Conservation (phyloP, 306 rosid species). For the Lathyrus aphaca region DNA sequence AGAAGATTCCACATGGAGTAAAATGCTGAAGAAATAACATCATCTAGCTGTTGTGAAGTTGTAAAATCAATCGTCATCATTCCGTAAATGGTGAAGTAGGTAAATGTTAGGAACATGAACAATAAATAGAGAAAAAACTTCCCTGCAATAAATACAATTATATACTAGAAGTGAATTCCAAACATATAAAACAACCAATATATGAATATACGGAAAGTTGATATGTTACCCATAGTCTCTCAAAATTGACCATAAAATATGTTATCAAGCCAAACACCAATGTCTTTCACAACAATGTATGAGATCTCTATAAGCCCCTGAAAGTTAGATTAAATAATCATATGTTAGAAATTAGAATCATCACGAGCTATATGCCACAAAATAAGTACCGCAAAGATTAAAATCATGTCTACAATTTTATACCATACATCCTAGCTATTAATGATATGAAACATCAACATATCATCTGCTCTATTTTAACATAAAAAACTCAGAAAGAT, state of each 20-base stretch:
- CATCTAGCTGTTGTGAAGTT: conserved; percentile 74
- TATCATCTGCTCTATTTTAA: no score
- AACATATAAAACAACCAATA: conserved; percentile 4
- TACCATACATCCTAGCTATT: no score
- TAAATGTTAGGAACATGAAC: conserved; percentile 94
- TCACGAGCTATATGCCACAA: no score
- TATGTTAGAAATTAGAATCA: no score
- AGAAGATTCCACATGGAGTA: conserved; percentile 96
- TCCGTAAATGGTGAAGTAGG: conserved; percentile 93
- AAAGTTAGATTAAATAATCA: conserved; percentile 23
- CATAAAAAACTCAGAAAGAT: no score
- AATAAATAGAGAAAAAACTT: conserved; percentile 73
- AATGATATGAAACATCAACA: no score
- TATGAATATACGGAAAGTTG: conserved; percentile 7
- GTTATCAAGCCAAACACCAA: conserved; percentile 72
- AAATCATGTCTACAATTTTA: no score
- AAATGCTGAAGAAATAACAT: conserved; percentile 89
- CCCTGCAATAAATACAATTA: conserved; percentile 52
- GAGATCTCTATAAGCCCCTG: conserved; percentile 96
- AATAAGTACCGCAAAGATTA: no score
- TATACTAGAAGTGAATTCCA: conserved; percentile 1
- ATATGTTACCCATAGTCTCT: conserved; percentile 57
- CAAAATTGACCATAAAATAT: conserved; percentile 78
- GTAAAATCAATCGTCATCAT: conserved; percentile 95
- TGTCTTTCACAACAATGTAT: conserved; percentile 74